These are phyloP conservation scores for Chaetomium olivaceum DNA, from an alignment of 2,329 filamentous ascomycete species.

Conservation along the genomic window DNA sequence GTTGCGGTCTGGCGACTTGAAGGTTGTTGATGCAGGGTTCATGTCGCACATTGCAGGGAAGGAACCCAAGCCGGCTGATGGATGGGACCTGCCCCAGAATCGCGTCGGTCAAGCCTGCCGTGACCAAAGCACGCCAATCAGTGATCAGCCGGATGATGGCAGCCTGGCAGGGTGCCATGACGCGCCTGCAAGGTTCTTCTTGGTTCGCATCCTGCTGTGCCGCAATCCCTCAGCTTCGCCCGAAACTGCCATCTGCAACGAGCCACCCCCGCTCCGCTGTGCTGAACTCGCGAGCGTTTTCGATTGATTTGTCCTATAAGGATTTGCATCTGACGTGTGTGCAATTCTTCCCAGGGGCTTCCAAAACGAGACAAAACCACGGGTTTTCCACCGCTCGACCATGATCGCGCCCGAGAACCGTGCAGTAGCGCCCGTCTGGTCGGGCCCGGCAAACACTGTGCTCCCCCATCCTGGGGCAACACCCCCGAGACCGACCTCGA, in stretches of 20 bases:
- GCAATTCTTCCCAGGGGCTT: not conserved
- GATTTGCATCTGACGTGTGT: not conserved
- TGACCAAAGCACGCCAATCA: conserved; percentile 1
- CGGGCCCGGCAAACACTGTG: conserved; percentile 13
- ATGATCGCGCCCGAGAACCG: conserved; percentile 31
- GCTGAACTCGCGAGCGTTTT: not conserved
- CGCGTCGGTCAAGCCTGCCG: not conserved
- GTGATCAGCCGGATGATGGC: not conserved
- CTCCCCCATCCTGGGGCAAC: conserved; percentile 2
- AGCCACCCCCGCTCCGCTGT: not conserved
- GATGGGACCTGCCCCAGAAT: conserved; percentile 5
- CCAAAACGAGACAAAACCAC: conserved; percentile 5
- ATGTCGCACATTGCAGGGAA: not conserved
- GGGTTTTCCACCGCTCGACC: conserved; percentile 14
- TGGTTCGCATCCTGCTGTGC: conserved; percentile 5
- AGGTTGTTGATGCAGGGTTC: not conserved
- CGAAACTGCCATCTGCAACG: not conserved
- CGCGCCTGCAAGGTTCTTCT: conserved; percentile 6
- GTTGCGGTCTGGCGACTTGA: not conserved
- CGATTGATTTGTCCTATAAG: conserved; percentile 3
- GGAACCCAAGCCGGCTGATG: not conserved
- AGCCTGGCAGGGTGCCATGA: conserved; percentile 11
- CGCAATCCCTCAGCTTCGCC: not conserved
- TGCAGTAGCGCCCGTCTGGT: conserved; percentile 32
- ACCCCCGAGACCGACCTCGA: conserved; percentile 1